Evolutionary conservation across 2,329 filamentous ascomycete genomes (phyloP).

Genomic region (Botrytis deweyae): DNA sequence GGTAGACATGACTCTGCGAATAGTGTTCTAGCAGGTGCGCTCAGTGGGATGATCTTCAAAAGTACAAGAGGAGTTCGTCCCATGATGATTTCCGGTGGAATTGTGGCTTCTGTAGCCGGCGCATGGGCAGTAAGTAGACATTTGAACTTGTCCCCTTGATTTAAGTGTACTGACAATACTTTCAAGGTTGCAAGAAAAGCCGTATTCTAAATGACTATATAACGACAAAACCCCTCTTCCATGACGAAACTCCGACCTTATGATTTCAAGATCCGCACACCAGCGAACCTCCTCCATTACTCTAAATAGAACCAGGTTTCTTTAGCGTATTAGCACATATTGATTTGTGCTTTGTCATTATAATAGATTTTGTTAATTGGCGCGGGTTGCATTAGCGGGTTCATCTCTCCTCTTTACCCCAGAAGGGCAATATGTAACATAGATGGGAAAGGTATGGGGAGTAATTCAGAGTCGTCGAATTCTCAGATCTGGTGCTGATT

Average conservation of each 20-base stretch:
- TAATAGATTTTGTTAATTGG: conserved; percentile 37
- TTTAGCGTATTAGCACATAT: conserved; percentile 37
- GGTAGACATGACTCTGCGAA: conserved; percentile 90
- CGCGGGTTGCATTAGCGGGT: conserved; percentile 40
- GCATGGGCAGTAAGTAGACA: conserved; percentile 77
- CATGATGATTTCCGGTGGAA: conserved; percentile 90
- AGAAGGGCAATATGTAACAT: conserved; percentile 38
- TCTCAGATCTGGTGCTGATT: neutral
- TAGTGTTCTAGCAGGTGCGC: conserved; percentile 76
- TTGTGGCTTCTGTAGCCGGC: conserved; percentile 83
- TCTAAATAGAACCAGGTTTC: conserved; percentile 20
- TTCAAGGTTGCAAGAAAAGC: conserved; percentile 51
- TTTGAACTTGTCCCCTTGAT: neutral
- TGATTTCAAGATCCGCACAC: conserved; percentile 14
- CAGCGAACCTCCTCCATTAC: conserved; percentile 16
- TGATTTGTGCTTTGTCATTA: conserved; percentile 34
- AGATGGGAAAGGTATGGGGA: conserved; percentile 31
- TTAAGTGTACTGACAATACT: conserved; percentile 27
- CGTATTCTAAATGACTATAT: conserved; percentile 43
- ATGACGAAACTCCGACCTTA: conserved; percentile 13
- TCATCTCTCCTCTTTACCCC: conserved; percentile 40
- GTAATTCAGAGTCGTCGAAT: conserved; percentile 28
- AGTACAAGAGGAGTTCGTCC: conserved; percentile 86
- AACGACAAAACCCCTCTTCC: conserved; percentile 9
- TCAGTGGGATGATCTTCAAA: conserved; percentile 96